These are phyloP conservation scores for Botrytis deweyae DNA, from an alignment of 2,329 filamentous ascomycete genomes.

Conservation along the genomic window DNA sequence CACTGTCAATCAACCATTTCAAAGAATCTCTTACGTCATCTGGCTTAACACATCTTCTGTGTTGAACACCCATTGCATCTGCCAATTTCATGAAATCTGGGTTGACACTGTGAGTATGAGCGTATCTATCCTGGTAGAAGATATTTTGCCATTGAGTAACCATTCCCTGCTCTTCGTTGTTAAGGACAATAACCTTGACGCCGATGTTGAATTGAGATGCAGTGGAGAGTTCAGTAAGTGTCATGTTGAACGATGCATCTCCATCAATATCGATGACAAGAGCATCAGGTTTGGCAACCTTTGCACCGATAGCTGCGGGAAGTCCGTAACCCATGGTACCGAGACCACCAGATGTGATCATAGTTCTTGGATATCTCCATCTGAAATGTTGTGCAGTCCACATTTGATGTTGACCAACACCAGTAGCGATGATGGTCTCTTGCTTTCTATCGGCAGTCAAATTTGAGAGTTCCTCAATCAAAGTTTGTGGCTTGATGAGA, in stretches of 20 bases:
- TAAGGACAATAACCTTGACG: conserved; percentile 90
- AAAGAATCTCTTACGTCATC: conserved; percentile 75
- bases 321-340: conserved; percentile 96
- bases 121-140: conserved; percentile 91
- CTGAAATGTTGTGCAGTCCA: conserved; percentile 97
- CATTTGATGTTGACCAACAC: conserved; percentile 98
- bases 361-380: conserved; percentile 86
- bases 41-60: conserved; percentile 68
- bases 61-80: conserved; percentile 85
- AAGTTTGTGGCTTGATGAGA: conserved; percentile 88
- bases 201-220: conserved; percentile 95
- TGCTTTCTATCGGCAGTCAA: conserved; percentile 79
- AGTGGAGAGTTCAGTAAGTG: conserved; percentile 89
- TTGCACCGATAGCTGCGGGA: conserved; percentile 91
- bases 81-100: conserved; percentile 94
- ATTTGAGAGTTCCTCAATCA: conserved; percentile 88
- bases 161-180: conserved; percentile 99
- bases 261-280: conserved; percentile 91
- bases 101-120: conserved; percentile 91
- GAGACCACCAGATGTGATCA: conserved; percentile 95
- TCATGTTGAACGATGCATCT: conserved; percentile 99
- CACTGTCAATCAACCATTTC: conserved; percentile 83
- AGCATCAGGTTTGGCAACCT: conserved; percentile 67
- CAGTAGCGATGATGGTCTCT: conserved; percentile 83
- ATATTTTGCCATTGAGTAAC: conserved; percentile 98